Base-by-base conservation (phyloP, 768 basidiomycete genomes). In the Strobilomyces echinocephalus region DNA sequence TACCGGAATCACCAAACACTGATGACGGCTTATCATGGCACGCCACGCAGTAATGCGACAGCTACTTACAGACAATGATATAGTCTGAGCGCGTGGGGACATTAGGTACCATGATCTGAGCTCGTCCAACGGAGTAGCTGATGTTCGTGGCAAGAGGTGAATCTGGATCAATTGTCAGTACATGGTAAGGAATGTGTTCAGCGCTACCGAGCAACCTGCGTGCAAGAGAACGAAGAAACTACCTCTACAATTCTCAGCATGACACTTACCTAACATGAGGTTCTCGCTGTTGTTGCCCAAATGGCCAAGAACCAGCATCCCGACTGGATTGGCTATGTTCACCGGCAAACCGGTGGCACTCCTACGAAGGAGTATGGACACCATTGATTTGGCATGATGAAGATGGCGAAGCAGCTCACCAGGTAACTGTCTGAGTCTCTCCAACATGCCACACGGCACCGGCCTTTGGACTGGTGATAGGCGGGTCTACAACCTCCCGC, bases 401-500 rank as follows among this genome's bases (percentile, higher is more conserved):
- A 18, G 20, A 46, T 11, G 9, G 31, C 1, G n/a, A 42, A 38
- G 21, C 0, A 18, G 56, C 71, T n/a, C 59, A 76, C 80, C 80
- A 82, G 20, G 78, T 80, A n/a, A 82, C 79, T 8, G 72, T 79
- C 48, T 78, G 65, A 2, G 56, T 67, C 48, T 74, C 53, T 6
- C 78, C 77, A 12, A 76, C 69, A 28, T 63, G 62, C 81, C 79
- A 81, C 26, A 77, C 66, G 5, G 75, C 72, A 12, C 59, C 59
- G 1, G 68, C 63, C 10, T 63, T 68, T n/a, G 81, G 80, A 53
- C 67, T 74, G 39, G 72, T 73, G 57, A 81, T 70, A 5, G 76
- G 79, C 1, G 81, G 81, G 38, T 63, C 68, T 24, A 73, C 77
- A 33, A 80, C 79, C 52, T 80, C 78, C 53, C 79, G 72, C 50